Conservation (phyloP, 1,284 basidiomycete genomes). For the Papiliotrema terrestris region DNA sequence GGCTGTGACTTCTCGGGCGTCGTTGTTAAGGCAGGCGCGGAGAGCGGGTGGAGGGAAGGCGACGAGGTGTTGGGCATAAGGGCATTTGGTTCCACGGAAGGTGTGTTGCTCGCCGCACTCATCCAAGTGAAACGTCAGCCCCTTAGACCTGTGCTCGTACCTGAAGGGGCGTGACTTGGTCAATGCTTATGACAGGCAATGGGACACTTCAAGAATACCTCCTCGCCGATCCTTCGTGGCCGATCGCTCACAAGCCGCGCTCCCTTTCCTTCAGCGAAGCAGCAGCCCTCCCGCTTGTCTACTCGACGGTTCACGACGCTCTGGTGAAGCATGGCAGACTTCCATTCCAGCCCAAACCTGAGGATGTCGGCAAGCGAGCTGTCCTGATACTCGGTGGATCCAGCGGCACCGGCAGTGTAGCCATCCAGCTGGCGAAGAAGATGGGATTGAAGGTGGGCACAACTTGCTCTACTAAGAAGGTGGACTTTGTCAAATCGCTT, state of each 20-base stretch:
- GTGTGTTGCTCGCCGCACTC: too few relatives aligned
- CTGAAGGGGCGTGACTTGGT: too few relatives aligned
- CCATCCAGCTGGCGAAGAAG: constrained; percentile 63
- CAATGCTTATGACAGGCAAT: constrained; percentile 36
- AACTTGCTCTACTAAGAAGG: constrained; percentile 58
- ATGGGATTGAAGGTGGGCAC: constrained; percentile 58
- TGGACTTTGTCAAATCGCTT: constrained; percentile 48
- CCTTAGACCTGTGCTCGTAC: too few relatives aligned
- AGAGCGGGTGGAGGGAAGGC: constrained; percentile 55
- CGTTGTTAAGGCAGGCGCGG: constrained; percentile 55
- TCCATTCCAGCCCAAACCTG: constrained; percentile 32
- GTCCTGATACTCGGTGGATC: constrained; percentile 66
- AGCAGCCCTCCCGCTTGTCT: constrained; percentile 58
- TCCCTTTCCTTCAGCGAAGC: constrained; percentile 56
- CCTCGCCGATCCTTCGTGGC: constrained; percentile 48
- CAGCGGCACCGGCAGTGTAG: constrained; percentile 60
- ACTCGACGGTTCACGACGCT: constrained; percentile 58
- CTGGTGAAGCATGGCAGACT: constrained; percentile 52
- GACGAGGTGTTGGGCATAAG: constrained; percentile 59
- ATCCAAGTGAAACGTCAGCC: too few relatives aligned
- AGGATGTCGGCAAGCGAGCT: constrained; percentile 11
- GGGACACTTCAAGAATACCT: constrained; percentile 59
- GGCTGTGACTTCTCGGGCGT: constrained; percentile 63
- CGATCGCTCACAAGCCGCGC: constrained; percentile 17
- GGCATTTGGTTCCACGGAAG: constrained; percentile 8